Evolutionary conservation across 139 green algal species (phyloP), one percentile per base, ranked within the genome.

Genomic region (Chlorella vulgaris): DNA sequence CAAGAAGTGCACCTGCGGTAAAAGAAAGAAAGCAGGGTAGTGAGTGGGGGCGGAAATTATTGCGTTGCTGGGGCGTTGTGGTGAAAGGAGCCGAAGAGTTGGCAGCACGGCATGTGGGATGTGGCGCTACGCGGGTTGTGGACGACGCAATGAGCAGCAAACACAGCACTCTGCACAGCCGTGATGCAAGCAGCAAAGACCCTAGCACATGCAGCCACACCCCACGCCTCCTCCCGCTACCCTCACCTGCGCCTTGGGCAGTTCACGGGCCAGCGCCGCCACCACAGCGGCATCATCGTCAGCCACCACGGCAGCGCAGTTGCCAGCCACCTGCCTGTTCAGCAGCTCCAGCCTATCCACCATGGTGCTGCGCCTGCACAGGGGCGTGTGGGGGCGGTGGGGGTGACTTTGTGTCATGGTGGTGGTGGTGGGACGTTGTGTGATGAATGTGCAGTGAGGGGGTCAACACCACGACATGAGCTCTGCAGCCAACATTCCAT

Each of bases 271-370:
- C 51, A 88, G 78, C 35, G 63, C n/a, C 6, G 63, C 67, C 3
- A 78, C 80, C 0, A 83, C 89, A 15, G 92, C 88, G 6, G 77
- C 83, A 73, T 95, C 91, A 15, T n/a, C 74, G 5, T 36, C 71
- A 1, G 81, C 84, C 6, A 84, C 69, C 5, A 94, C 65, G 2
- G 88, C 92, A 47, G 73, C 82, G n/a, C 86, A 75, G 61, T 65
- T 50, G 51, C 85, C 89, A 51, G 69, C 73, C 28, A 86, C 86
- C 58, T 91, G 88, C 43, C 84, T 81, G 47, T 74, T 77, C 38
- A 95, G 83, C 43, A 85, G 60, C 36, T 91, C 85, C 8, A 85
- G 66, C 18, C 88, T 55, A 86, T 95, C 92, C n/a, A 94, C 85
- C 31, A 94, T 70, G 61, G 84, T 89, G 88, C 84, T 87, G 53